These are phyloP conservation scores for Tolypocladium cylindrosporum DNA, from an alignment of 2,329 filamentous ascomycete species.

Conservation along the genomic window DNA sequence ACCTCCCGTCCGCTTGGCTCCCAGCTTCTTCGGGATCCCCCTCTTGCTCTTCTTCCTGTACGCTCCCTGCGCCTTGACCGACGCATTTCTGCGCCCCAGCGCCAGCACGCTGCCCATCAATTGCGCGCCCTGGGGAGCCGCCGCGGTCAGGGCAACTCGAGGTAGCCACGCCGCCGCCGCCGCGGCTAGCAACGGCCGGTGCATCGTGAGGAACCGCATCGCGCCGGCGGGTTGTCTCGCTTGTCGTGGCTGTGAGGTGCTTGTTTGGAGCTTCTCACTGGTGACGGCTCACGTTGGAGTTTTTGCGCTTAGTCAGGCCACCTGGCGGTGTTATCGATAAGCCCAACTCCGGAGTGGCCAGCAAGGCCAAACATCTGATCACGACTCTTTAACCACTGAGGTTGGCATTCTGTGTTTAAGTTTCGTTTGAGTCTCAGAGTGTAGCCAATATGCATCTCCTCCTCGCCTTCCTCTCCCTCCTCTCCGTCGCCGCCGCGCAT, in stretches of 20 bases:
- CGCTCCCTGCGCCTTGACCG: constrained; percentile 55
- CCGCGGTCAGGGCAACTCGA: constrained; percentile 7
- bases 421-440: not conserved
- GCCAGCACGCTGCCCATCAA: constrained; percentile 28
- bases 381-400: not conserved
- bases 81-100: constrained; percentile 42
- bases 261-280: not conserved
- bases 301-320: constrained; percentile 2
- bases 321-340: not conserved
- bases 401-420: not conserved
- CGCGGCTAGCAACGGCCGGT: constrained; percentile 34
- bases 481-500: constrained; percentile 60
- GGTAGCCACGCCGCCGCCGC: constrained; percentile 19
- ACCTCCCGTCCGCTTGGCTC: constrained; percentile 89
- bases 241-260: constrained; percentile 8
- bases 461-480: constrained; percentile 44
- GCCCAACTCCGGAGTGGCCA: not conserved
- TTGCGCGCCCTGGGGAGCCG: constrained; percentile 14
- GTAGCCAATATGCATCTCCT: constrained; percentile 19
- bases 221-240: constrained; percentile 15
- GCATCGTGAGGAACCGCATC: constrained; percentile 38
- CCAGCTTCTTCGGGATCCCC: constrained; percentile 69
- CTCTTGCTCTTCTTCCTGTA: constrained; percentile 55
- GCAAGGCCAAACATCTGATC: not conserved
- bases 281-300: not conserved